These are phyloP conservation scores for Lycium ferocissimum DNA, from an alignment of 257 asterid genomes.

Conservation along the genomic window DNA sequence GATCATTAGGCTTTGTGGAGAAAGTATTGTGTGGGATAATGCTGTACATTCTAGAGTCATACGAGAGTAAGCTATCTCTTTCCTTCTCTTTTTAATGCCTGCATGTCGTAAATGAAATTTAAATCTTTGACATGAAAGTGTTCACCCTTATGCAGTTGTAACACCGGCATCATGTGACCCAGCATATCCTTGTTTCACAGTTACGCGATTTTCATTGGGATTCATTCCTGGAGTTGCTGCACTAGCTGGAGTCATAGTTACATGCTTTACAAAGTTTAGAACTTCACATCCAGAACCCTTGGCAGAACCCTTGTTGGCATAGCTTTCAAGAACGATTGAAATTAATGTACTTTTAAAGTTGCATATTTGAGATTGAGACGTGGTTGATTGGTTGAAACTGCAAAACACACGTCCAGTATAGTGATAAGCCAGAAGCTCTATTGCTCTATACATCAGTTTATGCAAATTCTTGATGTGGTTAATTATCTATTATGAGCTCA, in stretches of 20 bases:
- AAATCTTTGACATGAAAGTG: neutral
- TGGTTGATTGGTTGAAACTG: neutral
- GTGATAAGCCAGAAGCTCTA: neutral
- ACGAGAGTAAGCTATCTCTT: conserved; percentile 56
- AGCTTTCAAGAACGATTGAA: neutral
- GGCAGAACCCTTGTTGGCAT: conserved; percentile 26
- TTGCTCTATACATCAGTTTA: conserved; percentile 1
- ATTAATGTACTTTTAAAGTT: neutral
- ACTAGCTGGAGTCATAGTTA: conserved; percentile 5
- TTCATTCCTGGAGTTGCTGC: conserved; percentile 35
- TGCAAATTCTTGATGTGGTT: neutral
- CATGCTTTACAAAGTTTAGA: conserved; percentile 18
- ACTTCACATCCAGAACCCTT: conserved; percentile 22
- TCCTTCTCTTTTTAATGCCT: neutral
- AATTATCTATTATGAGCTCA: neutral
- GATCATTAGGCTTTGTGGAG: conserved; percentile 81
- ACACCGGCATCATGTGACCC: conserved; percentile 27
- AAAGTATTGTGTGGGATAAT: conserved; percentile 75
- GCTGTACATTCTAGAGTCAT: conserved; percentile 64
- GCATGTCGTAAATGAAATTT: conserved; percentile 55
- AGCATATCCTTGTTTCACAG: conserved; percentile 27
- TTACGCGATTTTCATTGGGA: conserved; percentile 31
- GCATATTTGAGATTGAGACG: neutral
- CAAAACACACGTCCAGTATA: neutral
- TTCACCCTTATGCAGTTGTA: neutral